phyloP scores from a whole-genome alignment of 306 rosid genomes.

The Sicyos baderoa region DNA sequence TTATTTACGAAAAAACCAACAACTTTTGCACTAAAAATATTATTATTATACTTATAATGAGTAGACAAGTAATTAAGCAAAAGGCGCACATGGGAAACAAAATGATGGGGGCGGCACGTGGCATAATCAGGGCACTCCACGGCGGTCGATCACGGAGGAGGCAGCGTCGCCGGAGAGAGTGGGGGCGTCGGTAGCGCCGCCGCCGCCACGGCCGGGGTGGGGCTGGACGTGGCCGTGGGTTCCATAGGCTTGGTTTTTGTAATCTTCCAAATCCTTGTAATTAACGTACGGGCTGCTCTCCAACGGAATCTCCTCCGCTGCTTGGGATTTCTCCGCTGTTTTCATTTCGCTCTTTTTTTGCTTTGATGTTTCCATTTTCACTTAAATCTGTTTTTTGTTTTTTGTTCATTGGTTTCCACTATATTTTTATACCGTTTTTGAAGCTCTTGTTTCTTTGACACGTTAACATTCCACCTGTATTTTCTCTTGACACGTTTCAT shows the following conservation, averaged over 20 bases:
- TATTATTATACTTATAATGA: too few species aligned
- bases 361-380: neutral
- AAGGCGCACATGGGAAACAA: neutral
- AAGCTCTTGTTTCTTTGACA: neutral
- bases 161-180: slow-evolving; percentile 50
- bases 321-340: slow-evolving; percentile 19
- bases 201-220: slow-evolving; percentile 52
- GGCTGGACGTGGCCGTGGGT: slow-evolving; percentile 65
- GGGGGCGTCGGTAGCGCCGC: slow-evolving; percentile 65
- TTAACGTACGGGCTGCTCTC: slow-evolving; percentile 66
- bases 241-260: slow-evolving; percentile 66
- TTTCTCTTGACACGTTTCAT: neutral
- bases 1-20: neutral
- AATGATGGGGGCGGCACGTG: neutral
- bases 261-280: slow-evolving; percentile 59
- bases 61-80: neutral
- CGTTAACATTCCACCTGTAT: neutral
- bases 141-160: slow-evolving; percentile 27
- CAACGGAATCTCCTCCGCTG: slow-evolving; percentile 45
- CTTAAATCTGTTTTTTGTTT: neutral
- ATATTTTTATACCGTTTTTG: neutral
- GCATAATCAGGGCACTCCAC: slow-evolving; percentile 27
- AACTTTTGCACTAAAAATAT: neutral
- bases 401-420: neutral
- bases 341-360: slow-evolving; percentile 14